Base-by-base conservation (phyloP, 371 early-diverging fungal genomes). In the Mucor sp. region DNA sequence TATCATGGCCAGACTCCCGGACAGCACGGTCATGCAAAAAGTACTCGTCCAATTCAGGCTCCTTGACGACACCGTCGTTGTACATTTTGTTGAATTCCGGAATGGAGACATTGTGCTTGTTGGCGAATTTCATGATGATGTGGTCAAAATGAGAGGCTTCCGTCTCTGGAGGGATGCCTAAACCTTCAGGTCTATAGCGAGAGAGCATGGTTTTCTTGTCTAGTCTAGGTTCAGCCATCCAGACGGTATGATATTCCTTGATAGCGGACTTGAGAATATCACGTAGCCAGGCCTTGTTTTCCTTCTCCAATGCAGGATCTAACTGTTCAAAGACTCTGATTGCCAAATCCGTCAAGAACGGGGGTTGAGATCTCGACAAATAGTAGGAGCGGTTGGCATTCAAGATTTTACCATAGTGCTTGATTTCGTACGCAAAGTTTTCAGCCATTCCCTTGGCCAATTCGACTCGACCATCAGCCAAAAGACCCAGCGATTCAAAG, bases 351-450 rank as follows among this genome's bases (percentile, higher is more conserved):
- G 97, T 96, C 61, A 98, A 78, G 75, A 98, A 96, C 5, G 98
- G 98, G 19, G 98, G 98, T 76, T 98, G 97, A 7, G 96, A 95
- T n/a, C 98, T 88, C 6, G 90, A 92, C 58, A 98, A 80, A 73
- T 97, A 97, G 83, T 97, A 97, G 44, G 91, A 91, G n/a, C 98
- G 90, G 78, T 97, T 97, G 69, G 97, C 98, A 74, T 97, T 97
- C 56, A 97, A 80, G 62, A 97, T 96, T 76, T 96, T 97, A 62
- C 96, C 96, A 68, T 98, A 98, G 76, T 96, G 94, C 62, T 90
- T 90, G 72, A 97, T 96, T 77, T 95, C 90, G 76, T 95, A 96
- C 14, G 85, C 87, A 80, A 98, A 97, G 75, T 98, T 94, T 70
- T 96, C 95, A 6, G 95, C 92, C 97, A 98, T 98, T 63, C 91